Percentiles rank a stretch among this genome's conserved stretches.
Conservation (phyloP, 2,329 filamentous ascomycete species). For the Sclerotinia subarctica region DNA sequence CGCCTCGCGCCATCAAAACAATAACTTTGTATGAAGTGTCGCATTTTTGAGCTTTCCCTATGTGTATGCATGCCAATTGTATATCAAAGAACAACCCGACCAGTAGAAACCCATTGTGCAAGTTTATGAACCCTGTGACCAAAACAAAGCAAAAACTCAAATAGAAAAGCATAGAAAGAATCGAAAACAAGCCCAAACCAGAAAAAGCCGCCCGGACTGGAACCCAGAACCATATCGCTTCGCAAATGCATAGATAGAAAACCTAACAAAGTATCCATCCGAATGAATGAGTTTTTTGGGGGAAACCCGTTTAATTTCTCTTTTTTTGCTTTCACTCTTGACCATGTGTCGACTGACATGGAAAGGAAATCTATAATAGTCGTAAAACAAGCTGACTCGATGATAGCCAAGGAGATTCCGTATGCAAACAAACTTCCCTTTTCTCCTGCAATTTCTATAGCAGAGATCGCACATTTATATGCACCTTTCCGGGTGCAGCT, state of each 20-base stretch:
- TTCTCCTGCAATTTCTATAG: neutral
- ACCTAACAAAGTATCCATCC: slow-evolving; percentile 27
- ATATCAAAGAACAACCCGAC: slow-evolving; percentile 21
- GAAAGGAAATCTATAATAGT: slow-evolving; percentile 20
- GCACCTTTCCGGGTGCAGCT: neutral
- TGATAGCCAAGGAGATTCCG: slow-evolving; percentile 16
- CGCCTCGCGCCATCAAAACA: slow-evolving; percentile 16
- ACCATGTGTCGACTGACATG: slow-evolving; percentile 15
- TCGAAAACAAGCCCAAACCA: slow-evolving; percentile 25
- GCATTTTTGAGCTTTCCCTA: slow-evolving; percentile 17
- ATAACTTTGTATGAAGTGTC: slow-evolving; percentile 12
- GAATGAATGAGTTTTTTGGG: slow-evolving; percentile 18
- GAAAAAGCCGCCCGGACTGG: slow-evolving; percentile 16
- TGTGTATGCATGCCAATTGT: slow-evolving; percentile 22
- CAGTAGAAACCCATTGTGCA: slow-evolving; percentile 19
- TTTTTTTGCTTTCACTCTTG: slow-evolving; percentile 14
- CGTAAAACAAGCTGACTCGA: slow-evolving; percentile 11
- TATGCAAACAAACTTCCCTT: slow-evolving; percentile 16
- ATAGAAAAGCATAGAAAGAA: slow-evolving; percentile 1
- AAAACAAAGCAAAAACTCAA: slow-evolving; percentile 18
- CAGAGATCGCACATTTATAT: neutral
- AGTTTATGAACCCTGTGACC: slow-evolving; percentile 20
- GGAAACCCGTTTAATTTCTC: slow-evolving; percentile 17
- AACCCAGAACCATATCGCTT: slow-evolving; percentile 29
- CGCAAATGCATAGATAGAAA: slow-evolving; percentile 36